These are phyloP conservation scores for Polygonum maritimum DNA, from an alignment of 148 eudicot genomes.

Conservation along the genomic window DNA sequence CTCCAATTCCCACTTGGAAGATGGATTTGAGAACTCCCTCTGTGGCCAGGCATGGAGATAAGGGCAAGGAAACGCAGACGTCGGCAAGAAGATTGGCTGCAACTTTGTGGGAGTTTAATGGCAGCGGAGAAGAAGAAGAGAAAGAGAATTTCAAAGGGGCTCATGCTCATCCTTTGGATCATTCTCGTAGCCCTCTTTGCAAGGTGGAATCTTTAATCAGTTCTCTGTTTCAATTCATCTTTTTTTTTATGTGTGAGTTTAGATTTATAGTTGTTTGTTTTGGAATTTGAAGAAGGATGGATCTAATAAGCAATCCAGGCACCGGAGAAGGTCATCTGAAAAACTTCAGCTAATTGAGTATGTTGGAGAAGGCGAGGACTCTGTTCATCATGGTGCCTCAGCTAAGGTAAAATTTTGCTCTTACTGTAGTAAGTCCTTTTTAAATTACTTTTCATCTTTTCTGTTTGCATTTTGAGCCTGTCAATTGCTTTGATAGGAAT, in stretches of 20 bases:
- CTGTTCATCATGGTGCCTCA: not conserved
- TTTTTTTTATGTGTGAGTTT: not conserved
- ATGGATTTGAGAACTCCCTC: conserved; percentile 41
- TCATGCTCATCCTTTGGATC: conserved; percentile 21
- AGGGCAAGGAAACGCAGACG: conserved; percentile 36
- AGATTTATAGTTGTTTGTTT: not conserved
- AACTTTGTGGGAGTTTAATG: conserved; percentile 71
- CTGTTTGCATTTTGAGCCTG: not conserved
- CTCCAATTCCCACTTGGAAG: conserved; percentile 63
- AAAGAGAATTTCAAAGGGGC: conserved; percentile 14
- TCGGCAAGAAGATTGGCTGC: conserved; percentile 79
- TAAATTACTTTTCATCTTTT: conserved; percentile 1
- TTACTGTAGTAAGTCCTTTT: not conserved
- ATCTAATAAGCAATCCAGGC: conserved; percentile 1
- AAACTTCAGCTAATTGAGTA: conserved; percentile 6
- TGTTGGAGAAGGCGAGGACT: not conserved
- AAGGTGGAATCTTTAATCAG: conserved; percentile 23
- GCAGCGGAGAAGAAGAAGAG: conserved; percentile 15
- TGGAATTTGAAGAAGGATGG: conserved; percentile 7
- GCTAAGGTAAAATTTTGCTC: not conserved
- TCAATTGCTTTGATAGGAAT: not conserved
- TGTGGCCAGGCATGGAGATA: conserved; percentile 14
- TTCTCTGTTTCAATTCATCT: not conserved
- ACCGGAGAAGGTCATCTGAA: conserved; percentile 5
- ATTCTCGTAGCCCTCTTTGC: conserved; percentile 33